These are phyloP conservation scores for Physcomitrium patens DNA, from an alignment of 225 moss, liverwort and hornwort genomes.

Conservation along the genomic window DNA sequence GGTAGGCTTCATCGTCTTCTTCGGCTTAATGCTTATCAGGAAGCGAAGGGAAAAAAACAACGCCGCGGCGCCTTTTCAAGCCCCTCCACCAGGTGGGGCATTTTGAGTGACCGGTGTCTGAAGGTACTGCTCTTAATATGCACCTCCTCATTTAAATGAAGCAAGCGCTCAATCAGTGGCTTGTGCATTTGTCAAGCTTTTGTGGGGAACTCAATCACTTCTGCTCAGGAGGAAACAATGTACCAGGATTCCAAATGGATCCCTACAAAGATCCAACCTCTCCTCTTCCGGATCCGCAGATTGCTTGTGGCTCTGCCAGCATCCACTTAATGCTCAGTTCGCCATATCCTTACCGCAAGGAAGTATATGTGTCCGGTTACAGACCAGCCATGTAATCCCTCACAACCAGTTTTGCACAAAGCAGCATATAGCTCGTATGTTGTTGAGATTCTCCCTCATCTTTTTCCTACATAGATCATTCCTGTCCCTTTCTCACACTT, in stretches of 20 bases:
- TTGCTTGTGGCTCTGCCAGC: not conserved
- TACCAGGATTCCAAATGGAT: not conserved
- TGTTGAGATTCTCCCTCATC: slow-evolving; percentile 19
- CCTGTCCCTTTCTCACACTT: not conserved
- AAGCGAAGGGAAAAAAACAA: slow-evolving; percentile 35
- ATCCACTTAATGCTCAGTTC: not conserved
- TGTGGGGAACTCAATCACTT: not conserved
- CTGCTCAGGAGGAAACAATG: not conserved
- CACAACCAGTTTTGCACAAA: slow-evolving; percentile 29
- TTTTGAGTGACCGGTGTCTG: slow-evolving; percentile 24
- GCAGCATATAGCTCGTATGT: slow-evolving; percentile 40
- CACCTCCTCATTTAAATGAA: slow-evolving; percentile 1
- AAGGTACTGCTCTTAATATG: not conserved
- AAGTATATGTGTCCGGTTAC: not conserved
- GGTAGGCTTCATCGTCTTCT: slow-evolving; percentile 5
- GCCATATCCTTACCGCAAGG: slow-evolving; percentile 3
- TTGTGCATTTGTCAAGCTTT: not conserved
- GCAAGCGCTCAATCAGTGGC: not conserved
- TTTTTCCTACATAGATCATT: not conserved
- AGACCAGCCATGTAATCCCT: not conserved
- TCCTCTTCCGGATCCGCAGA: not conserved
- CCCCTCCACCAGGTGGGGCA: slow-evolving; percentile 49
- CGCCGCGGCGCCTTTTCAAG: slow-evolving; percentile 19
- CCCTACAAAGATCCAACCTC: not conserved
- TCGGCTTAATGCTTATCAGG: slow-evolving; percentile 33